Conservation (phyloP, 108 stramenopile genomes). For the Skeletonema costatum region DNA sequence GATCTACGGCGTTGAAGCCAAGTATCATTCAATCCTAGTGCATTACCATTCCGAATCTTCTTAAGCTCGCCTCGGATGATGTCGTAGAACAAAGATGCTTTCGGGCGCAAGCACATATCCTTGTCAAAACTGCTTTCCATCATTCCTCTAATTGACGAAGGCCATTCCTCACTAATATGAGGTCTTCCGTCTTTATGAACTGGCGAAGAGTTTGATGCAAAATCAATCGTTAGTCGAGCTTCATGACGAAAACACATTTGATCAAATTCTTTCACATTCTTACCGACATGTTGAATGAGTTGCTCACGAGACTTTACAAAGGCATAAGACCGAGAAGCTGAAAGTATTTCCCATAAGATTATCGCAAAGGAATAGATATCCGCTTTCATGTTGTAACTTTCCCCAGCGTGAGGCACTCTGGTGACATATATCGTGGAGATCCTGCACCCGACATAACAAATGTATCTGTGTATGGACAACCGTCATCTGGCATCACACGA, state of each 20-base stretch:
- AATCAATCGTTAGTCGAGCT: neutral
- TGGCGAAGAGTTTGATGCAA: neutral
- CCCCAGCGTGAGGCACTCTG: conserved; percentile 6
- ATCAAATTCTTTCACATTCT: conserved; percentile 1
- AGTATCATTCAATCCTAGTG: neutral
- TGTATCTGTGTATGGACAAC: conserved; percentile 16
- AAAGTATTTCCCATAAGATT: conserved; percentile 49
- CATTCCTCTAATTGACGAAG: conserved; percentile 6
- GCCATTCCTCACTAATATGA: conserved; percentile 14
- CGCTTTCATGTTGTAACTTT: conserved; percentile 44
- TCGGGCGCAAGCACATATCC: conserved; percentile 1
- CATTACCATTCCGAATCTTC: neutral
- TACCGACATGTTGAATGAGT: conserved; percentile 25
- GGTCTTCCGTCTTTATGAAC: conserved; percentile 9
- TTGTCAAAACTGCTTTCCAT: conserved; percentile 22
- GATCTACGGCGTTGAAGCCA: conserved; percentile 3
- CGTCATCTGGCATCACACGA: conserved; percentile 37
- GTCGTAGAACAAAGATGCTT: neutral
- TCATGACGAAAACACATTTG: neutral
- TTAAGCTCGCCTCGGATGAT: neutral
- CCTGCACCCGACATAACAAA: conserved; percentile 41
- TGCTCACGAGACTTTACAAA: conserved; percentile 11
- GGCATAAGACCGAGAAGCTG: conserved; percentile 13
- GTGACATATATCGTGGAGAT: conserved; percentile 42
- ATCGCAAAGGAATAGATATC: conserved; percentile 55